Base-by-base conservation (phyloP, 1,284 basidiomycete genomes). In the Ustilago trichophora region DNA sequence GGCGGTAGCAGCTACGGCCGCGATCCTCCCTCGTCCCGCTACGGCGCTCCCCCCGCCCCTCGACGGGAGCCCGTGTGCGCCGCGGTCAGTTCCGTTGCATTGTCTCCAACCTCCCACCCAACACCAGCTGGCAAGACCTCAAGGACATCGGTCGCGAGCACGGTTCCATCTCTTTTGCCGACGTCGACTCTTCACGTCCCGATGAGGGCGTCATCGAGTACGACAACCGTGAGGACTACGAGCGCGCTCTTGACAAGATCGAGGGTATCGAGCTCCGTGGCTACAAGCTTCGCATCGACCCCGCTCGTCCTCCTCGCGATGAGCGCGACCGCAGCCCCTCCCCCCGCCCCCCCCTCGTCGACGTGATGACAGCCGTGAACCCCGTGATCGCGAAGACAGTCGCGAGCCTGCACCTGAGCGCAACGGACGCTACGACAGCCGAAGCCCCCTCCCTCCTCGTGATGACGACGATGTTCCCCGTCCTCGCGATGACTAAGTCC, bases 121-220 rank as follows among this genome's bases (percentile, higher is more conserved):
- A 91, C 67, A 92, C 93, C 25, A 88, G 92, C 67, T 97, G 93
- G 93, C 93, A 97, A 84, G 95, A 98, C 83, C 87, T 98, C 69
- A 98, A 98, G 79, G 95, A 98, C 82, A 87, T 98, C 43, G 97
- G 98, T 82, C 89, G 95, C 44, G 90, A 91, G 71, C 91, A 93
- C 2, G 95, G 95, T 18, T 60, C 68, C 41, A 66, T 79, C 56
- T 69, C 71, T 0, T 81, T 77, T 42, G 76, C 79, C 34, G 78
- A 81, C 38, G 74, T 81, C 37, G 76, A 77, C 47, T 63, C 72
- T 16, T 35, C 48, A n/a, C 72, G 76, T 19, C 73, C 78, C 8
- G 79, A 79, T 22, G 75, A 81, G 49, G 79, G 79, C 44, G 65
- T 76, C 22, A 66, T 81, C 34, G 79, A 81, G 68, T 81, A 76